phyloP scores from a whole-genome alignment of 2,329 filamentous ascomycete species.

The Leptodontidium sp. region DNA sequence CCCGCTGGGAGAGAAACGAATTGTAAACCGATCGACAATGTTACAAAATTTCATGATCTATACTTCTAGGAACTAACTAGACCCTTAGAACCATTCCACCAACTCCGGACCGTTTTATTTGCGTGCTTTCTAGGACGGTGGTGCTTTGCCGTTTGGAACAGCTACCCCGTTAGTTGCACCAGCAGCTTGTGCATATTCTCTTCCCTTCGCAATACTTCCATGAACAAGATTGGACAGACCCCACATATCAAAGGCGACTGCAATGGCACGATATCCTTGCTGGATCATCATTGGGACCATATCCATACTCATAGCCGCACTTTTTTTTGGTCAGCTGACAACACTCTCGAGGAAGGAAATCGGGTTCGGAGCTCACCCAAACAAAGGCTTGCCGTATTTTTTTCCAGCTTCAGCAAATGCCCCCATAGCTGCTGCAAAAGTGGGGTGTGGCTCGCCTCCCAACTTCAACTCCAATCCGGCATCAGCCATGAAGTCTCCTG shows the following conservation, averaged over 20 bases:
- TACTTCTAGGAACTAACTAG: background rate
- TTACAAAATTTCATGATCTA: background rate
- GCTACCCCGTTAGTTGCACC: background rate
- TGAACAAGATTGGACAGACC: constrained; percentile 24
- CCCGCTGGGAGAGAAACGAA: too few species aligned
- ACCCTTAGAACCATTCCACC: background rate
- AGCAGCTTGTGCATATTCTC: constrained; percentile 17
- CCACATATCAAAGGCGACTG: constrained; percentile 22
- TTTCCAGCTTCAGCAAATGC: constrained; percentile 19
- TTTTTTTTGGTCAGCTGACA: background rate
- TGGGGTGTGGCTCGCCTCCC: constrained; percentile 22
- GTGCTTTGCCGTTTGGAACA: background rate
- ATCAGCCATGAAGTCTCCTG: constrained; percentile 23
- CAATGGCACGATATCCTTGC: constrained; percentile 17
- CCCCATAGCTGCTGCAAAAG: constrained; percentile 20
- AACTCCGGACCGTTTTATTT: background rate
- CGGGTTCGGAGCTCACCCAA: constrained; percentile 12
- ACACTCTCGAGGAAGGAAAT: background rate
- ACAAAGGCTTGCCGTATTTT: constrained; percentile 23
- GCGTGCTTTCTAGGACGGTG: background rate
- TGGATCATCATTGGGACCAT: constrained; percentile 24
- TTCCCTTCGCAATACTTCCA: constrained; percentile 13
- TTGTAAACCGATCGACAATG: too few species aligned
- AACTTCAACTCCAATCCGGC: constrained; percentile 19
- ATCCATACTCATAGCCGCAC: constrained; percentile 16